Evolutionary conservation across 2,329 filamentous ascomycete species (phyloP).

Genomic region (Fusarium secorum): DNA sequence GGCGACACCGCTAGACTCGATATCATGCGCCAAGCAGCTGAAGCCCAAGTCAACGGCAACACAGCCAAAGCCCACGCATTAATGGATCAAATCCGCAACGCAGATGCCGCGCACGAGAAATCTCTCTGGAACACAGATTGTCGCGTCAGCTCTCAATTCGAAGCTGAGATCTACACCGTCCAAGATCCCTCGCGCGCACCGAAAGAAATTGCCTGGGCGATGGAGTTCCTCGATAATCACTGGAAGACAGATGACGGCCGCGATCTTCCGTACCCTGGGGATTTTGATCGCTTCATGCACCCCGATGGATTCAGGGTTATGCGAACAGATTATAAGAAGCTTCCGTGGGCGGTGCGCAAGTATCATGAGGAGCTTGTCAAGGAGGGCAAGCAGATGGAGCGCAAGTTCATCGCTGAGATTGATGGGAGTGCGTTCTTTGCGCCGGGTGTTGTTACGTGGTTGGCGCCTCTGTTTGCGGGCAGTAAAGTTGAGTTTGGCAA

Average conservation of each 20-base stretch:
- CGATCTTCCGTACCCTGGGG: constrained; percentile 23
- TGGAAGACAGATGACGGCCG: constrained; percentile 22
- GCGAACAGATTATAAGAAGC: constrained; percentile 9
- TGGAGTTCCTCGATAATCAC: constrained; percentile 21
- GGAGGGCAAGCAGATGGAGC: constrained; percentile 9
- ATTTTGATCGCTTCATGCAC: constrained; percentile 26
- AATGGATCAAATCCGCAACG: background rate
- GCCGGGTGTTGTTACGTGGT: constrained; percentile 23
- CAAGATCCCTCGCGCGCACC: constrained; percentile 4
- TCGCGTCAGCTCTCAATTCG: background rate
- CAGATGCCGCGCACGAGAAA: background rate
- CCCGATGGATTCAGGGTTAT: constrained; percentile 21
- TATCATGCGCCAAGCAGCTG: background rate
- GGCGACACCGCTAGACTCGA: background rate
- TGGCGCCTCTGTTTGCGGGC: constrained; percentile 23
- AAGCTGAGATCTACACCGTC: constrained; percentile 21
- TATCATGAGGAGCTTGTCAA: constrained; percentile 12
- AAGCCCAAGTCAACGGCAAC: constrained; percentile 5
- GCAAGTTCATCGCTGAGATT: constrained; percentile 26
- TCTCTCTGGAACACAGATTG: constrained; percentile 12
- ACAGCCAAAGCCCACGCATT: constrained; percentile 4
- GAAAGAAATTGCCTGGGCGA: constrained; percentile 14
- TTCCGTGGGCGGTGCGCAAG: constrained; percentile 27
- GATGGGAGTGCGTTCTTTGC: constrained; percentile 27
- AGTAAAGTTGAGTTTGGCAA: constrained; percentile 4